Evolutionary conservation across 1,139 yeast genomes (phyloP).

Genomic region (Geotrichum bryndzae): DNA sequence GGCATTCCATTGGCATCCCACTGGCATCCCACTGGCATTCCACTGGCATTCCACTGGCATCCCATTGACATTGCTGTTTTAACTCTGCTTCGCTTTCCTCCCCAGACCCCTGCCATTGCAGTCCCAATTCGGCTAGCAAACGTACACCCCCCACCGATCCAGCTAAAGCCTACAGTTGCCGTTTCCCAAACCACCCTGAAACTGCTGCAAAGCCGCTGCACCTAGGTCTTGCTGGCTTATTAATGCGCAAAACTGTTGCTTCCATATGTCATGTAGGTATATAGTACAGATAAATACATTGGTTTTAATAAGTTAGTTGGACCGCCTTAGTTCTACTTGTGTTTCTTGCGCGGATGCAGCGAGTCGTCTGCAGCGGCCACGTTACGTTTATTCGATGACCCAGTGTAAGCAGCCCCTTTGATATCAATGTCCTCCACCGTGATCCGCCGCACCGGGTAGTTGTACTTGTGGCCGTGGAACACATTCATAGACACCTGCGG

Average conservation of each 20-base stretch:
- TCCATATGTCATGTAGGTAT: background rate
- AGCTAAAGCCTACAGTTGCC: too few relatives aligned
- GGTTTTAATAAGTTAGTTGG: background rate
- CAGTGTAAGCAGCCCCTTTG: slow-evolving; percentile 26
- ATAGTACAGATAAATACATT: background rate
- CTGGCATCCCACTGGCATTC: too few relatives aligned
- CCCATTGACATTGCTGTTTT: too few relatives aligned
- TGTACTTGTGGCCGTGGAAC: slow-evolving; percentile 33
- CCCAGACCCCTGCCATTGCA: background rate
- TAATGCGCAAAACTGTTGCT: background rate
- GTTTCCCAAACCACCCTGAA: too few relatives aligned
- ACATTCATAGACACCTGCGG: slow-evolving; percentile 62
- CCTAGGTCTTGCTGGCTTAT: too few relatives aligned
- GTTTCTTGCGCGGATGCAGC: background rate
- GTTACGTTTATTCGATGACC: background rate
- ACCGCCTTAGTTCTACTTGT: background rate
- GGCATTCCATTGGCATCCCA: too few relatives aligned
- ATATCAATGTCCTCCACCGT: slow-evolving; percentile 38
- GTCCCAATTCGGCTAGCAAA: background rate
- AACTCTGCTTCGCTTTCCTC: background rate
- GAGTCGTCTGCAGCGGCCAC: background rate
- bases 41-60: too few relatives aligned
- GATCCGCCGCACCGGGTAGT: slow-evolving; percentile 38
- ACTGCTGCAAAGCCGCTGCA: too few relatives aligned
- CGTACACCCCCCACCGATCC: background rate